Evolutionary conservation across 75 land plant species (phyloP).

Genomic region (Cunninghamia lanceolata): DNA sequence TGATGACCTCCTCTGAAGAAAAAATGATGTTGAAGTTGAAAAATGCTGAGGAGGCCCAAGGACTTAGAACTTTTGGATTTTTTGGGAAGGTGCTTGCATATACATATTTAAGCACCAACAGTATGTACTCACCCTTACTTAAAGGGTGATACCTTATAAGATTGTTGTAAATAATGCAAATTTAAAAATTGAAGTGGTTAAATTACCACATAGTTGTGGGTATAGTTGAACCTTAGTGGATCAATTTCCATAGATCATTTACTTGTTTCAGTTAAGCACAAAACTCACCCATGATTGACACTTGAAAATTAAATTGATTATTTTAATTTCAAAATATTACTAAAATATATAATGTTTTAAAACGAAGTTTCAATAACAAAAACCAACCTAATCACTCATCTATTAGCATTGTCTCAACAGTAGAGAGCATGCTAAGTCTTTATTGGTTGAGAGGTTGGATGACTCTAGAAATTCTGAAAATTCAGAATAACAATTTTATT

Average conservation of each 20-base stretch:
- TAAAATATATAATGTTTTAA: neutral
- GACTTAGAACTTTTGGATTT: no score
- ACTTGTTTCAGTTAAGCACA: conserved; percentile 75
- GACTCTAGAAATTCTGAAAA: conserved; percentile 52
- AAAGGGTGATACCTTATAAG: no score
- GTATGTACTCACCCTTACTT: no score
- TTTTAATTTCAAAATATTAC: conserved; percentile 1
- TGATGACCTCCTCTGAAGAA: no score
- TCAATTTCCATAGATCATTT: conserved; percentile 70
- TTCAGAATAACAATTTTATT: conserved; percentile 49
- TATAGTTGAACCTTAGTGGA: conserved; percentile 60
- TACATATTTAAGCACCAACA: no score
- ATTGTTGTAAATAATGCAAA: no score
- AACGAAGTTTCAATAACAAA: neutral
- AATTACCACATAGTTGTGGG: conserved; percentile 32
- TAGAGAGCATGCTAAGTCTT: conserved; percentile 59
- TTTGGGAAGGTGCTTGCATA: no score
- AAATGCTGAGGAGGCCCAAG: no score
- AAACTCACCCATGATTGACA: conserved; percentile 61
- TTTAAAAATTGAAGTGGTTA: neutral
- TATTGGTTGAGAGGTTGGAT: conserved; percentile 31
- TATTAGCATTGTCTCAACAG: conserved; percentile 83
- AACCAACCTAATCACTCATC: conserved; percentile 36
- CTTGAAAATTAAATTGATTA: conserved; percentile 51
- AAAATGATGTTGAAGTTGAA: no score